Base-by-base conservation (phyloP, 108 stramenopile genomes). In the Nitzschia inconspicua region DNA sequence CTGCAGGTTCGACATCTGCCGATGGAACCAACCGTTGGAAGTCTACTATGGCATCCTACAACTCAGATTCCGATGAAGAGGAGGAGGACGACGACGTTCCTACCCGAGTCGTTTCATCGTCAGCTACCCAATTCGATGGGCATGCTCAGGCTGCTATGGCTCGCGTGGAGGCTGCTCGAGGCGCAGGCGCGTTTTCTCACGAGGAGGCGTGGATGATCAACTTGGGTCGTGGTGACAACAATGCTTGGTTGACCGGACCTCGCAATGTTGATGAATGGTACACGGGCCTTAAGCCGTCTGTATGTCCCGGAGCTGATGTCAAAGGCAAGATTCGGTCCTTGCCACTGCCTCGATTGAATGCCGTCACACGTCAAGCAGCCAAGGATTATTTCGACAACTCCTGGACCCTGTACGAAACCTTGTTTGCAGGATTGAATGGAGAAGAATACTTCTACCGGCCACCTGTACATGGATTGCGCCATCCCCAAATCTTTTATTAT, bases 401-500 rank as follows among this genome's bases (percentile, higher is more conserved):
- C 3, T 97, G 95, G 95, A 75, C 88, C 20, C 67, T 97, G 44
- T 93, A 82, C 20, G 95, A 96, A 66, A 85, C 83, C 10, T 60
- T 97, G 48, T 94, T 97, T 73, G 80, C 90, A 11, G 84, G 82
- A 10, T 63, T 97, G 27, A 88, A 90, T n/a, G 92, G 94, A 4
- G 94, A 95, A 55, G 92, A 94, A 57, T 73, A 78, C 10, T 97
- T 96, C 52, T 86, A 92, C 57, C 76, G 88, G 22, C 89, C 94
- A 18, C 91, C 94, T 18, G 77, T 76, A 23, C 94, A 91, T 72
- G 87, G 87, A 42, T 65, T 93, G 27, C 77, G 91, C 16, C 91
- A 93, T 55, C 89, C 91, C 4, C 86, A 89, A 66, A 93, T 96
- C 34, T 97, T 97, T 32, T 97, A 97, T 74, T 97, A 96, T 64